phyloP scores from a whole-genome alignment of 768 basidiomycete species.

The Pleurotus giganteus region DNA sequence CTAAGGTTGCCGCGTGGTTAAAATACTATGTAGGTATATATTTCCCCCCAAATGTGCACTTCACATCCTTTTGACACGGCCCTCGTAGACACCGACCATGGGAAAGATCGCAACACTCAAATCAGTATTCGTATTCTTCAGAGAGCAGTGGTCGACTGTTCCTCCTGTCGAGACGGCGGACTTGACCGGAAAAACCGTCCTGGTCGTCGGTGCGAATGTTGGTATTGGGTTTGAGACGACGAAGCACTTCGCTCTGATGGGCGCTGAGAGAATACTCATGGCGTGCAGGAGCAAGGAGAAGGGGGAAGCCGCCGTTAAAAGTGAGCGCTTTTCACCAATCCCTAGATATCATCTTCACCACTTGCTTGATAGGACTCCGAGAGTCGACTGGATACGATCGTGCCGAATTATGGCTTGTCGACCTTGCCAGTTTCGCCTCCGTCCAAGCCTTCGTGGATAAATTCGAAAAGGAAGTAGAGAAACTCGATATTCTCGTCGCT shows the following conservation, averaged over 20 bases:
- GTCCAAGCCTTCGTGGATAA: constrained; percentile 36
- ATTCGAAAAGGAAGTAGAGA: constrained; percentile 27
- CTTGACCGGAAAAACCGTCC: neutral
- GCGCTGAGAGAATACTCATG: constrained; percentile 35
- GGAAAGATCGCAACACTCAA: too few species aligned
- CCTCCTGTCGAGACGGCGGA: neutral
- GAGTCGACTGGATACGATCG: constrained; percentile 30
- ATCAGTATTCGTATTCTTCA: neutral
- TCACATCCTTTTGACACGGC: too few species aligned
- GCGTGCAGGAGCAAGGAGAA: constrained; percentile 34
- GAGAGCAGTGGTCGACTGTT: neutral
- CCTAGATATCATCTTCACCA: constrained; percentile 9
- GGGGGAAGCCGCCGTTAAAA: constrained; percentile 31
- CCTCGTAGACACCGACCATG: too few species aligned
- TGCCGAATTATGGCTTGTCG: constrained; percentile 38
- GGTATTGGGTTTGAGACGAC: constrained; percentile 48
- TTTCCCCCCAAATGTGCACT: too few species aligned
- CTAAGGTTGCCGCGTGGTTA: too few species aligned
- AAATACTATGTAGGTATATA: too few species aligned
- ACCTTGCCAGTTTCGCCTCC: constrained; percentile 39
- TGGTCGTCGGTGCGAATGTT: constrained; percentile 35
- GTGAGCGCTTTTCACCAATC: constrained; percentile 21
- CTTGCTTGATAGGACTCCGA: constrained; percentile 21
- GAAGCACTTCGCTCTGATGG: constrained; percentile 45
- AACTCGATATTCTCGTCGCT: constrained; percentile 44